Conservation (phyloP, 2,329 filamentous ascomycete genomes). For the Cytospora leucostoma region DNA sequence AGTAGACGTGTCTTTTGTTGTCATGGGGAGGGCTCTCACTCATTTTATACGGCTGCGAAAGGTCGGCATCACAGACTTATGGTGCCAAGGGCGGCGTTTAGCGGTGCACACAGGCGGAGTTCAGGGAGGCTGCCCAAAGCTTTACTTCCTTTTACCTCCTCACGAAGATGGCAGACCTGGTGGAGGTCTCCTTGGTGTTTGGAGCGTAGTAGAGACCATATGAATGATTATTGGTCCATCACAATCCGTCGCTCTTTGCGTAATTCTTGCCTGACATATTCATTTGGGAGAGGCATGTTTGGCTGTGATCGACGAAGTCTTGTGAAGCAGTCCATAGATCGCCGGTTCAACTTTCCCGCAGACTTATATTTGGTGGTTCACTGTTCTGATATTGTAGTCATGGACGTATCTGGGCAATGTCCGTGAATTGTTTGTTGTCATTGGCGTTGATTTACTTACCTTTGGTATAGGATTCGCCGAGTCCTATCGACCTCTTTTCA, state of each 20-base stretch:
- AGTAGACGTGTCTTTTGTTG: constrained; percentile 1
- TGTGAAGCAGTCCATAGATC: no score
- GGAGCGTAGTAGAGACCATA: neutral
- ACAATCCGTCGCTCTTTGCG: neutral
- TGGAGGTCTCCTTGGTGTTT: neutral
- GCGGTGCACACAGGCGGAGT: constrained; percentile 1
- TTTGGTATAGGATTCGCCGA: no score
- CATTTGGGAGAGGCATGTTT: neutral
- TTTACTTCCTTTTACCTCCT: neutral
- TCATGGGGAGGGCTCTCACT: neutral
- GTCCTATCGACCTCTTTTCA: no score
- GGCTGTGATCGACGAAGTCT: neutral
- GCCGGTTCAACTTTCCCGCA: no score
- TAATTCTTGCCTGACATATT: neutral
- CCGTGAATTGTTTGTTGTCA: no score
- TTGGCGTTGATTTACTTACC: no score
- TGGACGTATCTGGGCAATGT: no score
- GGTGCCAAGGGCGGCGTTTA: constrained; percentile 14
- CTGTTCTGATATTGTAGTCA: no score
- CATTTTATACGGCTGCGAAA: constrained; percentile 1
- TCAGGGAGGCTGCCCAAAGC: constrained; percentile 5
- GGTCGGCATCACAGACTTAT: neutral
- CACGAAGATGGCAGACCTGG: constrained; percentile 8
- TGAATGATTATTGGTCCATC: constrained; percentile 12
- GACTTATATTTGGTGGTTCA: no score